Conservation (phyloP, 306 rosid species). For the Pyrus bretschneideri region DNA sequence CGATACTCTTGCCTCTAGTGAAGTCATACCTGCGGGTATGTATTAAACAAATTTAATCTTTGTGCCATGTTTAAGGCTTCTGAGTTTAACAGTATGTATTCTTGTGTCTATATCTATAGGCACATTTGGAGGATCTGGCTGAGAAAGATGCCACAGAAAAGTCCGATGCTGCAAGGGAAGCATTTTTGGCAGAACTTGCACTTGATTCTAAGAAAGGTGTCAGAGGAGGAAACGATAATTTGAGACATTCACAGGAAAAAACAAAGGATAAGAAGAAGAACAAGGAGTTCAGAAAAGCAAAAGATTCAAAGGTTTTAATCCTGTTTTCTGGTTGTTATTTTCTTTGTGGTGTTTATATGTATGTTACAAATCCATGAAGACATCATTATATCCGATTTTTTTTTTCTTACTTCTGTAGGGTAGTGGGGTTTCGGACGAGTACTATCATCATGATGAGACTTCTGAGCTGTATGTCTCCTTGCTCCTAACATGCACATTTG, state of each 20-base stretch:
- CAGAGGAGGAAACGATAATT: conserved; percentile 65
- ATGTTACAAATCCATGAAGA: conserved; percentile 7
- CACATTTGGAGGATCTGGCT: conserved; percentile 83
- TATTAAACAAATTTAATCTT: conserved; percentile 27
- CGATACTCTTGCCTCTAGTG: conserved; percentile 77
- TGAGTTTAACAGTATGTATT: conserved; percentile 13
- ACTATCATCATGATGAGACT: conserved; percentile 30
- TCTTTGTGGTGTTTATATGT: conserved; percentile 13
- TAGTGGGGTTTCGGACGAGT: conserved; percentile 38
- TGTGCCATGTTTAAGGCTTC: conserved; percentile 6
- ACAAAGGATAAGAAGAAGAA: conserved; percentile 81
- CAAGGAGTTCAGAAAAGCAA: conserved; percentile 71
- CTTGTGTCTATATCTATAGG: conserved; percentile 33
- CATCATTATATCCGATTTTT: conserved; percentile 13
- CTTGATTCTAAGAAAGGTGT: conserved; percentile 71
- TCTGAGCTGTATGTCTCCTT: conserved; percentile 39
- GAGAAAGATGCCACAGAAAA: conserved; percentile 90
- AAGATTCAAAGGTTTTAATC: conserved; percentile 66
- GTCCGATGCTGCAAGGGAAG: conserved; percentile 95
- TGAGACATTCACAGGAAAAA: conserved; percentile 60
- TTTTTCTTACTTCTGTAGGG: conserved; percentile 38
- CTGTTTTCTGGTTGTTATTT: conserved; percentile 20
- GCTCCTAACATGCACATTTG: conserved; percentile 2
- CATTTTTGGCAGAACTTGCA: conserved; percentile 93
- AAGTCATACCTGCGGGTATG: conserved; percentile 83